These are phyloP conservation scores for Claviceps sp. DNA, from an alignment of 2,329 filamentous ascomycete species.

Conservation along the genomic window DNA sequence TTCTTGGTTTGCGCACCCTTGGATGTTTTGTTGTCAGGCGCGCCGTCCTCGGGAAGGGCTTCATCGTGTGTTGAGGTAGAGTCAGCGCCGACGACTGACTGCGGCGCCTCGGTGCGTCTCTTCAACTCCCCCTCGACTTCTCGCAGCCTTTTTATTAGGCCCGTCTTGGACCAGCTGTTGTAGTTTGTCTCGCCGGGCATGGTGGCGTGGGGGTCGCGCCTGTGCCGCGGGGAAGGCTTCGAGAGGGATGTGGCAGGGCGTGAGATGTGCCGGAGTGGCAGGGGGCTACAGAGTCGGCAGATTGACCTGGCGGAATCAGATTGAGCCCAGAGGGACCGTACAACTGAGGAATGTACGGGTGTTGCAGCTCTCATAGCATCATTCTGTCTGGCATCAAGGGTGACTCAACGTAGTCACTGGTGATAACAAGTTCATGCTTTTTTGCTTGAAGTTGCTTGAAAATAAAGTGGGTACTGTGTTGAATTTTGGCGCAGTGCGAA, in stretches of 20 bases:
- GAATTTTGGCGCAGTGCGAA: background rate
- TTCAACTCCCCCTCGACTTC: conserved; percentile 54
- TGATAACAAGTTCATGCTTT: background rate
- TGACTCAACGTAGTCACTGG: background rate
- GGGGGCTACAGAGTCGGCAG: conserved; percentile 6
- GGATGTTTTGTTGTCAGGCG: conserved; percentile 1
- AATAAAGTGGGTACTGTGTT: background rate
- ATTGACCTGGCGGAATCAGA: conserved; percentile 12
- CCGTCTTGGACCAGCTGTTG: conserved; percentile 52
- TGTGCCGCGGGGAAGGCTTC: background rate
- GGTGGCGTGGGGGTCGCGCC: conserved; percentile 6
- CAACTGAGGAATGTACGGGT: conserved; percentile 16
- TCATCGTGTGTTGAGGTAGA: background rate
- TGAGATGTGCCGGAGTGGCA: background rate
- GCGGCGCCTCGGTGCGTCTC: conserved; percentile 18
- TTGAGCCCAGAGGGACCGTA: conserved; percentile 14
- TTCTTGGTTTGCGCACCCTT: conserved; percentile 28
- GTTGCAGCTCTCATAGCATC: conserved; percentile 1
- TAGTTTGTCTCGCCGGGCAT: conserved; percentile 34
- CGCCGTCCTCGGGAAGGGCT: too few relatives aligned
- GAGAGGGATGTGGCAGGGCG: conserved; percentile 7
- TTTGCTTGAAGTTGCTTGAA: background rate
- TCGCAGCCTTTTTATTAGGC: conserved; percentile 54
- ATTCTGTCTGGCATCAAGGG: background rate
- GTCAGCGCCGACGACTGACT: conserved; percentile 17